Base-by-base conservation (phyloP, 1,139 yeast species). In the Yamadazyma friedrichii region DNA sequence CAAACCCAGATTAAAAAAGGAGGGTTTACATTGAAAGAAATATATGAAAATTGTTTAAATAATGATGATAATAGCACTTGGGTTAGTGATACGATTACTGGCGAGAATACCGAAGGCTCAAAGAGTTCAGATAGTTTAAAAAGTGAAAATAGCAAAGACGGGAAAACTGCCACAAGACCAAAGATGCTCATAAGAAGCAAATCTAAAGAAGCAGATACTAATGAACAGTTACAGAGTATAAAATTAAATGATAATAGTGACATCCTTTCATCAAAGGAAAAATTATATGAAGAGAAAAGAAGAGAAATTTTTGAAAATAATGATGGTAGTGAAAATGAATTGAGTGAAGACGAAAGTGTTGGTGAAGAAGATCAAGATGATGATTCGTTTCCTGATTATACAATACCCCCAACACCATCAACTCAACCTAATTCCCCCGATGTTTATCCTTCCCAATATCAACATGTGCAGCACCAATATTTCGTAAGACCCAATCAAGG, bases 251-350 rank as follows among this genome's bases (percentile, higher is more conserved):
- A 20, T 20, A 20, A 20, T 20, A 20, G 24, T 20, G 24, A 20
- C 8, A 20, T 20, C 8, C 8, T 20, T 20, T 25, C 28, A 16
- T 11, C 15, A 4, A 30, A 30, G 15, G 32, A 30, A 12, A 16
- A 15, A 12, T 30, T 30, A 11, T 30, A 30, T 16, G 32, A 30
- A 16, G 32, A 30, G 32, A 30, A 30, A 30, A 6, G 32, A 12
- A 9, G 32, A 30, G 15, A 30, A 16, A 30, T 30, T 5, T 30
- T 30, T 16, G 20, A 9, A 10, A 10, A 15, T 15, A 16, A 9
- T 16, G 22, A 16, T 11, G 15, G 22, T 16, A 20, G 24, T 20
- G 24, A 20, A 5, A 20, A 20, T 20, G 24, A 20, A 20, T 20
- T 20, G 8, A 20, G 24, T 20, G 24, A 20, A 8, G 32, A 30